These are phyloP conservation scores for Termitomyces sp. DNA, from an alignment of 768 basidiomycete species.

Conservation along the genomic window DNA sequence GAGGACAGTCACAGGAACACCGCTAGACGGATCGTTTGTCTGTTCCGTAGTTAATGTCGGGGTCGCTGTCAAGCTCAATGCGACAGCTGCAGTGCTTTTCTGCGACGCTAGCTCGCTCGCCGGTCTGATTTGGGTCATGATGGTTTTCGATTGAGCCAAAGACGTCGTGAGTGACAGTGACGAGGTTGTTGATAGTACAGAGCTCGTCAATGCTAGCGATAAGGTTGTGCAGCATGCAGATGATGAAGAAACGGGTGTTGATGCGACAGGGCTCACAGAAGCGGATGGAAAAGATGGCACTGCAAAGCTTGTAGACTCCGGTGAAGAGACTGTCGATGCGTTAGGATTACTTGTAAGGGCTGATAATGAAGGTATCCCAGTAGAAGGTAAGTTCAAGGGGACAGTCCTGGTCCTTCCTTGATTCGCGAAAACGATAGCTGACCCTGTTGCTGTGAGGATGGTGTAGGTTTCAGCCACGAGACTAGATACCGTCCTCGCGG, in stretches of 20 bases:
- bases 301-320: neutral
- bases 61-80: neutral
- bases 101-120: neutral
- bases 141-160: neutral
- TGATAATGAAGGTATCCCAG: neutral
- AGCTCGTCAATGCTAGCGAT: neutral
- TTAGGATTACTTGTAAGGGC: neutral
- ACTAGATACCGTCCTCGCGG: constrained; percentile 1
- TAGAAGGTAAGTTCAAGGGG: constrained; percentile 2
- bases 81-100: neutral
- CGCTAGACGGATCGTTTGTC: neutral
- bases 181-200: neutral
- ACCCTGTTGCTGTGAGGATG: constrained; percentile 12
- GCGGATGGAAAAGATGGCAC: neutral
- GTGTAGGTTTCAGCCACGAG: constrained; percentile 10
- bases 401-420: constrained; percentile 12
- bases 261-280: neutral
- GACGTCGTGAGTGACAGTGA: neutral
- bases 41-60: neutral
- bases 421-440: constrained; percentile 11
- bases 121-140: neutral
- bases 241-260: neutral
- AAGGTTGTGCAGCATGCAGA: neutral
- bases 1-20: constrained; percentile 7
- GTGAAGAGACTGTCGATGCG: neutral